phyloP scores from a whole-genome alignment of 1,284 basidiomycete species.

The Tilletia indica region DNA sequence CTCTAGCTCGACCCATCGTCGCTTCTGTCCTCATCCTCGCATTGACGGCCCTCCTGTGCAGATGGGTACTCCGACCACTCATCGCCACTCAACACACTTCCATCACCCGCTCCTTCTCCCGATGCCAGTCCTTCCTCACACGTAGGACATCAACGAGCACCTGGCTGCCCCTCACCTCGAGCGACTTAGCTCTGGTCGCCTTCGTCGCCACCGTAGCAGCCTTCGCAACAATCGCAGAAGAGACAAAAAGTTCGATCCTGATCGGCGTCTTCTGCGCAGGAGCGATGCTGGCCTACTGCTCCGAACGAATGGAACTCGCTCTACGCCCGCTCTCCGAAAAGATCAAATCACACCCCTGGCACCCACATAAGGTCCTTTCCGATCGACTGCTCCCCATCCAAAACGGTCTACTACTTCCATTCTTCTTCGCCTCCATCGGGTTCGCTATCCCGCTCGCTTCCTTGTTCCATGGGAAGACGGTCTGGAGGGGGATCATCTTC shows the following conservation, averaged over 20 bases:
- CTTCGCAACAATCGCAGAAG: constrained; percentile 29
- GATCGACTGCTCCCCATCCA: constrained; percentile 21
- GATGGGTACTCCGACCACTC: constrained; percentile 17
- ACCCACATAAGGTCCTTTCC: constrained; percentile 17
- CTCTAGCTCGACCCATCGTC: constrained; percentile 58
- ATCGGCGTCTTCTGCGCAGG: constrained; percentile 61
- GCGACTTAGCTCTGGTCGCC: neutral
- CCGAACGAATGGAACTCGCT: neutral
- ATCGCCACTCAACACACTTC: constrained; percentile 19
- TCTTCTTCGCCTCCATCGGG: constrained; percentile 65
- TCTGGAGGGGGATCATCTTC: constrained; percentile 63
- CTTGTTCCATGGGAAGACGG: constrained; percentile 59
- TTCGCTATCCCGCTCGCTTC: constrained; percentile 63
- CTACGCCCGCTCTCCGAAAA: neutral
- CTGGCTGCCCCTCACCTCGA: neutral
- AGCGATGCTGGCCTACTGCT: constrained; percentile 25
- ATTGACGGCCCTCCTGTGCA: neutral
- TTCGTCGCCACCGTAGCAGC: neutral
- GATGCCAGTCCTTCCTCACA: neutral
- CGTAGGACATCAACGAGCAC: constrained; percentile 23
- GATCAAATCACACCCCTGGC: neutral
- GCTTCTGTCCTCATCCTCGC: constrained; percentile 16
- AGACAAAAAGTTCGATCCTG: constrained; percentile 58
- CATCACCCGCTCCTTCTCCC: constrained; percentile 22
- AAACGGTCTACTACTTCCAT: constrained; percentile 58